These are phyloP conservation scores for Plectosphaerella plurivora DNA, from an alignment of 2,329 filamentous ascomycete species.

Conservation along the genomic window DNA sequence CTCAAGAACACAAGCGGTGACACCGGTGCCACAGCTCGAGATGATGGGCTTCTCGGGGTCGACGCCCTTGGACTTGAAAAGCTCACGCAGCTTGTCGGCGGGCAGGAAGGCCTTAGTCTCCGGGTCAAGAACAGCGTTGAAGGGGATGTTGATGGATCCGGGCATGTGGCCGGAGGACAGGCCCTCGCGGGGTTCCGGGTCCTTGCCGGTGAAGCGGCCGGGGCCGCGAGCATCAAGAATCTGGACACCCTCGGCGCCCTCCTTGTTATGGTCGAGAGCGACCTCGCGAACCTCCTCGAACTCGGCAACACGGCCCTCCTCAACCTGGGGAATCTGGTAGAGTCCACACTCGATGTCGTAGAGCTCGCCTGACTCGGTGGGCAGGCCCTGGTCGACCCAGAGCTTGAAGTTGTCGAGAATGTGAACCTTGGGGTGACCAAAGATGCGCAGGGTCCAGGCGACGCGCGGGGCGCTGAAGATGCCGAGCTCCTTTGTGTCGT, in stretches of 20 bases:
- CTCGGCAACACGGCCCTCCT: constrained; percentile 62
- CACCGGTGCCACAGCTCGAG: constrained; percentile 86
- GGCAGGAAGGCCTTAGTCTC: constrained; percentile 77
- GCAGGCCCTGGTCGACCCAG: constrained; percentile 83
- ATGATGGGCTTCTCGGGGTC: constrained; percentile 78
- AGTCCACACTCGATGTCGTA: constrained; percentile 62
- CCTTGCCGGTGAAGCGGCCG: constrained; percentile 76
- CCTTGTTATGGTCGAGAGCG: constrained; percentile 71
- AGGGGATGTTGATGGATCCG: constrained; percentile 77
- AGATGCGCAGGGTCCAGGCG: constrained; percentile 86
- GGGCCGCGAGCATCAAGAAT: constrained; percentile 81
- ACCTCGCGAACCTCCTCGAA: constrained; percentile 82
- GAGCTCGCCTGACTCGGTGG: constrained; percentile 75
- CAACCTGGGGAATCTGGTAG: constrained; percentile 60
- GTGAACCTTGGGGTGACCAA: constrained; percentile 85
- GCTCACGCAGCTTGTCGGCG: constrained; percentile 62
- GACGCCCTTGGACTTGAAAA: constrained; percentile 78
- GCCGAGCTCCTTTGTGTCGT: constrained; percentile 85
- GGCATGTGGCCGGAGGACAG: constrained; percentile 90
- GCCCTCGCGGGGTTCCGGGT: constrained; percentile 81
- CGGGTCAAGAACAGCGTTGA: constrained; percentile 75
- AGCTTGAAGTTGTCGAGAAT: constrained; percentile 91
- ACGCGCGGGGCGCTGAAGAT: constrained; percentile 93
- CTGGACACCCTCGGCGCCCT: constrained; percentile 77
- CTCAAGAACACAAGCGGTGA: constrained; percentile 89